Evolutionary conservation across 1,139 yeast genomes (phyloP), one percentile per base, ranked within the genome.

Genomic region (Hemisphaericaspora lyxosophila): DNA sequence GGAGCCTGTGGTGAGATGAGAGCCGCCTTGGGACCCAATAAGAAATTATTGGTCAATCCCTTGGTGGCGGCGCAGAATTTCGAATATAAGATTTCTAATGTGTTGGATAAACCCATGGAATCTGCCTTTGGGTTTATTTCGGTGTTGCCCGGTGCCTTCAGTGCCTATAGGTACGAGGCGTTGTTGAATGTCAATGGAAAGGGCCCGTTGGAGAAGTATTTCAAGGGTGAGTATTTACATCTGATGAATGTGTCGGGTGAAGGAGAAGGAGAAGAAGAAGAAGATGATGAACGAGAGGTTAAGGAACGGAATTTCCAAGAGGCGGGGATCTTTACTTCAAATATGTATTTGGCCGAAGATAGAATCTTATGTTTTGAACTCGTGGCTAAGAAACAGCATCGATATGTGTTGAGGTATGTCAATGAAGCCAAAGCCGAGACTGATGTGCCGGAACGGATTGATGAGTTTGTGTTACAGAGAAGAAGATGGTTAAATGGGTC

Each of bases 1-100:
- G 95, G 95, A 15, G 89, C 94, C 2, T 85, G 95, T 71, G 95
- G 95, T 19, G 95, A 85, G 55, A 85, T 85, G 67, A 75, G 74
- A 44, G 86, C 85, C 2, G 72, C 82, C 43, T 66, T 84, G 41
- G 92, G 94, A 5, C 71, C 67, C 4, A 7, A 82, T 80, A 70
- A 70, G 40, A 62, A 63, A 39, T 67, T 82, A 39, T 67, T 85
- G 35, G 55, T 75, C 17, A 85, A 85, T 54, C 95, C 95, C 4
- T 62, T 85, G 35, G 90, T 85, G 7, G 90, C 94, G 0, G 87
- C 92, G 0, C 95, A 85, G 54, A 85, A 85, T 54, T 85, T 85
- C 55, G 95, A 85, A 58, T 85, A 85, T 60, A 85, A 85, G 57
- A 84, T 84, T 60, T 83, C 92, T 13, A 85, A 85, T 56, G 82